Evolutionary conservation across 345 rosid species (phyloP).

Genomic region (Iberis pinnata): DNA sequence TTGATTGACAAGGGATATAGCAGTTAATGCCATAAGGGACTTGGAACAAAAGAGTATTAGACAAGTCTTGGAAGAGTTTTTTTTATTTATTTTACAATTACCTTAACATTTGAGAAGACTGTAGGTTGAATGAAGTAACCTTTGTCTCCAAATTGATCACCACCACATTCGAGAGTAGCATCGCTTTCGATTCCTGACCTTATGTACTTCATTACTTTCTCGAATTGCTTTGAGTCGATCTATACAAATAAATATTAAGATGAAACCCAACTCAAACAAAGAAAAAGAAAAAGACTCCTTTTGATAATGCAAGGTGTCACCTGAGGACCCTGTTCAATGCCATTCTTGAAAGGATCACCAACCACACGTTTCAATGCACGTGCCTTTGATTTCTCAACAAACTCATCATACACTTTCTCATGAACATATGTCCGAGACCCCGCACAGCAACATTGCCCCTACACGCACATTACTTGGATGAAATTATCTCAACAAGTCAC

Average conservation of each 20-base stretch:
- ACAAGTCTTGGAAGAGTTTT: not conserved
- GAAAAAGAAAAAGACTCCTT: not conserved
- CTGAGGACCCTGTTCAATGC: conserved; percentile 97
- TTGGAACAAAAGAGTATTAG: not conserved
- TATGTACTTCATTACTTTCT: conserved; percentile 73
- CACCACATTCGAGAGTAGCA: conserved; percentile 91
- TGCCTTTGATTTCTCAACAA: conserved; percentile 73
- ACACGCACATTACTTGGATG: not conserved
- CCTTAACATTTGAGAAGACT: conserved; percentile 89
- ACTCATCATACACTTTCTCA: conserved; percentile 76
- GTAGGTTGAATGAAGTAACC: conserved; percentile 94
- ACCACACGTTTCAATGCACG: conserved; percentile 73
- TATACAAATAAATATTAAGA: conserved; percentile 20
- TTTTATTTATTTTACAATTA: conserved; percentile 3
- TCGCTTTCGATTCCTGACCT: conserved; percentile 62
- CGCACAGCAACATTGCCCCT: conserved; percentile 99
- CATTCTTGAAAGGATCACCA: conserved; percentile 88
- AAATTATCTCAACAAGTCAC: conserved; percentile 2
- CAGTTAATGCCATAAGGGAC: not conserved
- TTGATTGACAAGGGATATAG: not conserved
- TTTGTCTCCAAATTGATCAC: conserved; percentile 61
- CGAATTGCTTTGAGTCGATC: conserved; percentile 70
- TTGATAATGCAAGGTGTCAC: conserved; percentile 15
- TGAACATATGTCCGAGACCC: conserved; percentile 95
- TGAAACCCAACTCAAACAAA: not conserved